phyloP scores from a whole-genome alignment of 208 protist species.

The Trypanosoma boissoni region DNA sequence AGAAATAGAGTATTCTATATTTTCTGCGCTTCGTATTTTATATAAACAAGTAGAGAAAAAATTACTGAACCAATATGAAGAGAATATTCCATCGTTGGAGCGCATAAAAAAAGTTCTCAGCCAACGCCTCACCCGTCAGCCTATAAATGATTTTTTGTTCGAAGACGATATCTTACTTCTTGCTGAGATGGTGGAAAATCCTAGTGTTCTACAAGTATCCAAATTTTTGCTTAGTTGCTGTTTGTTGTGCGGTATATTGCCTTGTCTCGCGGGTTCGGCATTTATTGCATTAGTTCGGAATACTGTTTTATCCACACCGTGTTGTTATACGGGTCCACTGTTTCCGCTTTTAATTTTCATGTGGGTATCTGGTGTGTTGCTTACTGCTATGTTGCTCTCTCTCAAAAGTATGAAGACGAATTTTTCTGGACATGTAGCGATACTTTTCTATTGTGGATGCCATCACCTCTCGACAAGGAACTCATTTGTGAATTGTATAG shows the following conservation, averaged over 20 bases:
- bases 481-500: slow-evolving; percentile 1
- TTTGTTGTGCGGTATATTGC: slow-evolving; percentile 12
- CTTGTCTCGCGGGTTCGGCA: slow-evolving; percentile 11
- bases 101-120: slow-evolving; percentile 7
- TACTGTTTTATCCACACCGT: slow-evolving; percentile 1
- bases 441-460: slow-evolving; percentile 21
- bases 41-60: too few relatives aligned
- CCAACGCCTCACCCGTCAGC: neutral
- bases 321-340: slow-evolving; percentile 2
- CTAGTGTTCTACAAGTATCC: slow-evolving; percentile 3
- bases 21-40: too few relatives aligned
- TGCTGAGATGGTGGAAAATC: slow-evolving; percentile 2
- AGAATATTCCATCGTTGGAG: neutral
- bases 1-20: too few relatives aligned
- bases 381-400: neutral
- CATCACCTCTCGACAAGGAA: slow-evolving; percentile 9
- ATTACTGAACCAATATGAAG: neutral
- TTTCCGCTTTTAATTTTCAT: neutral
- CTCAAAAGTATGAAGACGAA: neutral
- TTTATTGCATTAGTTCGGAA: neutral
- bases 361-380: neutral
- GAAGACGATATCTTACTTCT: slow-evolving; percentile 22
- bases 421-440: neutral
- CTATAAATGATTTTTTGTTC: slow-evolving; percentile 7
- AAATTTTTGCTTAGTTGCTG: slow-evolving; percentile 11